A percentile compares a stretch with the other conserved stretches of the same genome.
Evolutionary conservation across 441 rosid genomes (phyloP).

Genomic region (Francoa sonchifolia): DNA sequence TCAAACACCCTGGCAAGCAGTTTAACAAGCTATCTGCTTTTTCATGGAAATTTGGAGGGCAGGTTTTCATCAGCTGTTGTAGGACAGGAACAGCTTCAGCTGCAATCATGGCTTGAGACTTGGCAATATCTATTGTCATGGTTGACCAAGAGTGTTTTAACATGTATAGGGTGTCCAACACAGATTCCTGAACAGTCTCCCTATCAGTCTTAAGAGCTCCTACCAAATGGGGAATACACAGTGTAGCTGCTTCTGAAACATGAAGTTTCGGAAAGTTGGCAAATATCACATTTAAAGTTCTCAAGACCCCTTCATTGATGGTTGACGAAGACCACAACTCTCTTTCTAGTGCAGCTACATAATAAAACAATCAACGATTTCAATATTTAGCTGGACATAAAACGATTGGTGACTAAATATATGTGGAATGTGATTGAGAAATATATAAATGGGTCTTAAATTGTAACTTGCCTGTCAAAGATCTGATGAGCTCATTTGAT

Average conservation of each 20-base stretch:
- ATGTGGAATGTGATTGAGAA: background rate
- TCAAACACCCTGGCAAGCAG: conserved; percentile 77
- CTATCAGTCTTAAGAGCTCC: conserved; percentile 70
- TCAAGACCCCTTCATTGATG: conserved; percentile 65
- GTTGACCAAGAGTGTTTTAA: conserved; percentile 72
- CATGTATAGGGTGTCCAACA: conserved; percentile 63
- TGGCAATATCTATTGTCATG: conserved; percentile 63
- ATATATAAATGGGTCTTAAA: conserved; percentile 1
- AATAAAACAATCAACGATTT: conserved; percentile 7
- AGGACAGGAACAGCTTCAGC: conserved; percentile 75
- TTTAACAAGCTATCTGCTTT: conserved; percentile 68
- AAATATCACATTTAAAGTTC: conserved; percentile 65
- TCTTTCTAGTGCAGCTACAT: conserved; percentile 82
- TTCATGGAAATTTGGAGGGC: conserved; percentile 67
- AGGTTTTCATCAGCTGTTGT: conserved; percentile 66
- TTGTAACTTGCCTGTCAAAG: conserved; percentile 51
- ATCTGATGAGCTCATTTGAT: conserved; percentile 71
- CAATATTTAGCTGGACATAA: background rate
- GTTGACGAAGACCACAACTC: conserved; percentile 66
- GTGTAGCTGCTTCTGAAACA: conserved; percentile 71
- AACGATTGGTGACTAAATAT: background rate
- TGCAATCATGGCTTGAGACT: conserved; percentile 63
- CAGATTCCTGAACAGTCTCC: conserved; percentile 62
- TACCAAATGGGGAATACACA: conserved; percentile 64
- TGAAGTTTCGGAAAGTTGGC: conserved; percentile 79